Base-by-base conservation (phyloP, 768 basidiomycete species). In the Agaricus blazei region DNA sequence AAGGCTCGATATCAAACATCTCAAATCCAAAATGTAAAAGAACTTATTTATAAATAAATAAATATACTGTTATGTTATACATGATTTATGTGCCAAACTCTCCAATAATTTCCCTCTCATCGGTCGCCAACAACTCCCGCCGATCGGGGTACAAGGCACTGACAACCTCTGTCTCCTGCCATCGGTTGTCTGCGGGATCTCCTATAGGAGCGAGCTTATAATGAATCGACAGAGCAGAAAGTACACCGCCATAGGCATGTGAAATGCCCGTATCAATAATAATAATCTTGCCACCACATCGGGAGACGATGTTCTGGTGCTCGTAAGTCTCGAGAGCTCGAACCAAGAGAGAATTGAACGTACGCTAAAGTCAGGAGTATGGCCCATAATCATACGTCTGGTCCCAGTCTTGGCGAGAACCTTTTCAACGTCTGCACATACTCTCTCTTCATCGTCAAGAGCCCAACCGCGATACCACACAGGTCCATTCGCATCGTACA, bases 261-360 rank as follows among this genome's bases (percentile, higher is more conserved):
- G 93, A 94, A 48, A 96, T 95, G n/a, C 93, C 93, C 0, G 96
- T 98, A 65, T 99, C 96, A 49, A 99, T 98, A 58, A 98, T 89
- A 61, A 98, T 87, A 43, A 98, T 83, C 63, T 90, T 93, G n/a
- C 92, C 94, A 38, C 83, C 77, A 65, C 97, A 99, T 55, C 94
- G 76, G 4, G 89, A 82, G 3, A 89, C 84, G 47, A 98, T 95
- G 60, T 82, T 82, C 79, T 91, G 48, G 31, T 14, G 44, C 47
- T 6, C 40, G 57, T n/a, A 52, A 49, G 44, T 31, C 9, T 26
- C 23, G 26, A 23, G 2, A 23, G 2, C 8, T 26, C 24, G 12
- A 23, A 58, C 19, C 4, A 66, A 9, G 15, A 24, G 38, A 27
- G 8, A 24, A 27, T 15, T 9, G 11, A 6, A 19, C 75, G 27